Evolutionary conservation across 129 eudicot species (phyloP), one percentile per base, ranked within the genome.

Genomic region (Pittosporum tobira): DNA sequence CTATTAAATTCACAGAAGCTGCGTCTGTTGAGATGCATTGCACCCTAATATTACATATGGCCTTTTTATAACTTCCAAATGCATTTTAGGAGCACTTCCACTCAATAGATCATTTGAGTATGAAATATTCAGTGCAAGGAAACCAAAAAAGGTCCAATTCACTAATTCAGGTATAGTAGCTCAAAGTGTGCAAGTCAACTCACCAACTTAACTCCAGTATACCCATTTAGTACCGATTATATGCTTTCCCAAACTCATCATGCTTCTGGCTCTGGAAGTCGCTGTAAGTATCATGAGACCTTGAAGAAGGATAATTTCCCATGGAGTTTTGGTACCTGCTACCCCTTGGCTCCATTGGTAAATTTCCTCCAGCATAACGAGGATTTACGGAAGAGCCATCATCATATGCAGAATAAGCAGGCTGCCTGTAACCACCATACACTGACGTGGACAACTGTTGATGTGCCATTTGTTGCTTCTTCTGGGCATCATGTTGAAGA

Each of bases 191-290:
- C n/a, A 46, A 69, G 70, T 58, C n/a, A 51, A 83, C 96, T 83
- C 86, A 83, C 94, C 88, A 9, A 73, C 60, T 65, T 55, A 48
- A 34, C 51, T 44, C 63, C 49, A 48, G 64, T 49, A 6, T 63
- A 34, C 40, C 48, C 57, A 72, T 52, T 72, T 63, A 88, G 76
- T 78, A 87, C 46, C 91, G 84, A 67, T 81, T 74, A 71, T 79
- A 88, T 48, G 94, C 34, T 49, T 73, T 72, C 62, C 79, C 81
- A 62, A 75, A 81, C 48, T 82, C 91, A 20, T 68, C 84, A 12
- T 59, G 87, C 69, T 85, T 81, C 58, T 69, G 87, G 44, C 70
- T 90, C 74, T 84, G 94, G 58, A 78, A 79, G 51, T 84, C 81
- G 16, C 73, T 75, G 38, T 78, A 78, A 36, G 59, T 47, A 50